A percentile compares a stretch with the other conserved stretches of the same genome.
phyloP scores from a whole-genome alignment of 2,329 filamentous ascomycete genomes.

The Cladosporium sp. region DNA sequence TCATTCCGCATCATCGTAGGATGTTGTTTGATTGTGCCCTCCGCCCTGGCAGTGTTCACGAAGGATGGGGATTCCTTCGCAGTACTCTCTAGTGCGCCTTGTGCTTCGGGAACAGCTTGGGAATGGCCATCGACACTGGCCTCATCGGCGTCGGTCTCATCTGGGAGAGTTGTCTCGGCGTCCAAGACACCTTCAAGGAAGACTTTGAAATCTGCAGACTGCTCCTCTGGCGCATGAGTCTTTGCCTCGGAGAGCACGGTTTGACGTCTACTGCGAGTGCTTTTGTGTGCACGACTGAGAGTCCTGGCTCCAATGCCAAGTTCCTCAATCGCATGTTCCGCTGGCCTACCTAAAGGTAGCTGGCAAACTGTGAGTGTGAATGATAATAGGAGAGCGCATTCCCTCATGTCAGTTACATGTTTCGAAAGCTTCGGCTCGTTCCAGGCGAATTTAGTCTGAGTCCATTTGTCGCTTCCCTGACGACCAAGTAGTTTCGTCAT shows the following conservation, averaged over 20 bases:
- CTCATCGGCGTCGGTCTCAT: background rate
- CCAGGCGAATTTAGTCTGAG: conserved; percentile 17
- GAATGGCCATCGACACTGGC: background rate
- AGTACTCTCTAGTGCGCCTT: background rate
- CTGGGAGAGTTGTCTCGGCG: background rate
- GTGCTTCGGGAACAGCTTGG: background rate
- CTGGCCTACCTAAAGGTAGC: conserved; percentile 16
- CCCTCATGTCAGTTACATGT: conserved; percentile 22
- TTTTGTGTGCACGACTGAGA: conserved; percentile 22
- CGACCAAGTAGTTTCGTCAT: conserved; percentile 16
- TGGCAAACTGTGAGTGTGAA: conserved; percentile 24
- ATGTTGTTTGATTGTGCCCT: background rate
- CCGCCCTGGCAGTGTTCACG: background rate
- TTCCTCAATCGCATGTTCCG: conserved; percentile 19
- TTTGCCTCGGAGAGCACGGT: background rate
- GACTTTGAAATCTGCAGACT: background rate
- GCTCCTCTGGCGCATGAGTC: background rate
- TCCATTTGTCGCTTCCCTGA: conserved; percentile 9
- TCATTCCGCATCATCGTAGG: background rate
- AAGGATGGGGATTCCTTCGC: background rate
- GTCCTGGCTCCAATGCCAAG: conserved; percentile 19
- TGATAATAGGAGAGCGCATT: conserved; percentile 21
- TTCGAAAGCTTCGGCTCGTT: conserved; percentile 19
- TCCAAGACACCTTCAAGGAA: background rate
- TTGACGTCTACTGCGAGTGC: conserved; percentile 14